Conservation (phyloP, 331 rosid genomes). For the Erythrophleum ivorense region DNA sequence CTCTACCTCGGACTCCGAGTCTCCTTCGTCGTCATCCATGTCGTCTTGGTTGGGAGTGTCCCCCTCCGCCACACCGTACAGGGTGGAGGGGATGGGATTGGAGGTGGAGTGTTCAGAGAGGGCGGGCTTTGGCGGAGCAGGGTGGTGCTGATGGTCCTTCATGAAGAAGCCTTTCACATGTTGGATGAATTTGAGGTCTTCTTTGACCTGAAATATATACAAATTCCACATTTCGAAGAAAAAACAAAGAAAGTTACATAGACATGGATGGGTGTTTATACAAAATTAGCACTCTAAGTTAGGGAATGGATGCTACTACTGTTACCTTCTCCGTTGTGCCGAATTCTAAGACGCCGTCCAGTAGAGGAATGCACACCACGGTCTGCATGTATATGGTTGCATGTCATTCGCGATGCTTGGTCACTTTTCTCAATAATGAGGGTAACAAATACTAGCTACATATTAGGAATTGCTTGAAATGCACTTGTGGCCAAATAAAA, state of each 20-base stretch:
- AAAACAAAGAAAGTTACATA: not conserved
- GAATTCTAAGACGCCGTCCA: constrained; percentile 84
- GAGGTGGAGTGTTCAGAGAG: constrained; percentile 90
- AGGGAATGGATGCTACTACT: not conserved
- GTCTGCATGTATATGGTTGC: constrained; percentile 55
- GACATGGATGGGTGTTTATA: no score
- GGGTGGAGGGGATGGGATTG: constrained; percentile 43
- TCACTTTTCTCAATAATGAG: no score
- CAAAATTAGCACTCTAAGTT: no score
- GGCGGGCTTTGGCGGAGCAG: constrained; percentile 79
- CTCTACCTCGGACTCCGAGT: constrained; percentile 60
- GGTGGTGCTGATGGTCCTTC: constrained; percentile 47
- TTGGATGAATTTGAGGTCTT: constrained; percentile 69
- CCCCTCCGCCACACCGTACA: constrained; percentile 38
- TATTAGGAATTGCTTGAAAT: no score
- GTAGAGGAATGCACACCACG: constrained; percentile 87
- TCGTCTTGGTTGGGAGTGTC: constrained; percentile 45
- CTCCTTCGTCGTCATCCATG: constrained; percentile 49
- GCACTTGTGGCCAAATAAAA: no score
- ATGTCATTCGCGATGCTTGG: not conserved
- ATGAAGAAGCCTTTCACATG: constrained; percentile 74
- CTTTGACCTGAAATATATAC: constrained; percentile 54
- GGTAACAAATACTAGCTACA: no score
- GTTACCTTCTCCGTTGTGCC: constrained; percentile 82
- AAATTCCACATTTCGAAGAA: no score